Percentiles rank a stretch among this genome's conserved stretches.
phyloP scores from a whole-genome alignment of 2,329 filamentous ascomycete species.

The Plectosphaerella plurivora region DNA sequence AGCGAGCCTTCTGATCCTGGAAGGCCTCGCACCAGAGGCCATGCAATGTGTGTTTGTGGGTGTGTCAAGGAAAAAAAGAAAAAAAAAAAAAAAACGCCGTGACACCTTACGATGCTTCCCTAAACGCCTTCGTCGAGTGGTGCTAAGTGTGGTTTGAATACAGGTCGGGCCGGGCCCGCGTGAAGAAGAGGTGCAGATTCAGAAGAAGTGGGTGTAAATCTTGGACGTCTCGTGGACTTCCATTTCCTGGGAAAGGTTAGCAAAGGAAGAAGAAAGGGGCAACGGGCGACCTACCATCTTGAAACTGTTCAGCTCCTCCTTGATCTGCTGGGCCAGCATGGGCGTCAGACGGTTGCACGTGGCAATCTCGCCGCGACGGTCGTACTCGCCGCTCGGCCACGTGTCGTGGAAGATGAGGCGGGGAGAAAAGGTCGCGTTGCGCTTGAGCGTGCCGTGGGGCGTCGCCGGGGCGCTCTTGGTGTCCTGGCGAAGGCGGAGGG shows the following conservation, averaged over 20 bases:
- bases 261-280: background rate
- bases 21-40: slow-evolving; percentile 2
- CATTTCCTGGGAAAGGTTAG: slow-evolving; percentile 77
- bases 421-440: slow-evolving; percentile 76
- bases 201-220: slow-evolving; percentile 99
- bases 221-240: slow-evolving; percentile 98
- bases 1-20: slow-evolving; percentile 4
- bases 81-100: slow-evolving; percentile 39
- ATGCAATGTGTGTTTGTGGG: background rate
- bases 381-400: slow-evolving; percentile 93
- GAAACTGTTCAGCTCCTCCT: slow-evolving; percentile 98
- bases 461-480: slow-evolving; percentile 78
- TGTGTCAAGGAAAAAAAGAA: slow-evolving; percentile 8
- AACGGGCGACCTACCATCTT: slow-evolving; percentile 73
- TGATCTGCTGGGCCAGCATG: slow-evolving; percentile 97
- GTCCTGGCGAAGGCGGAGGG: slow-evolving; percentile 67
- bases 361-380: slow-evolving; percentile 90
- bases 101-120: slow-evolving; percentile 57
- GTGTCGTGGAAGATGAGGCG: slow-evolving; percentile 94
- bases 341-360: slow-evolving; percentile 97
- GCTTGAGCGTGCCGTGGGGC: slow-evolving; percentile 61
- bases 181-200: slow-evolving; percentile 39
- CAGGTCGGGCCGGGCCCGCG: slow-evolving; percentile 29
- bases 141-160: slow-evolving; percentile 43
- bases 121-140: slow-evolving; percentile 43